Conservation (phyloP, 352 stramenopile genomes). For the Blastocystis sp. region DNA sequence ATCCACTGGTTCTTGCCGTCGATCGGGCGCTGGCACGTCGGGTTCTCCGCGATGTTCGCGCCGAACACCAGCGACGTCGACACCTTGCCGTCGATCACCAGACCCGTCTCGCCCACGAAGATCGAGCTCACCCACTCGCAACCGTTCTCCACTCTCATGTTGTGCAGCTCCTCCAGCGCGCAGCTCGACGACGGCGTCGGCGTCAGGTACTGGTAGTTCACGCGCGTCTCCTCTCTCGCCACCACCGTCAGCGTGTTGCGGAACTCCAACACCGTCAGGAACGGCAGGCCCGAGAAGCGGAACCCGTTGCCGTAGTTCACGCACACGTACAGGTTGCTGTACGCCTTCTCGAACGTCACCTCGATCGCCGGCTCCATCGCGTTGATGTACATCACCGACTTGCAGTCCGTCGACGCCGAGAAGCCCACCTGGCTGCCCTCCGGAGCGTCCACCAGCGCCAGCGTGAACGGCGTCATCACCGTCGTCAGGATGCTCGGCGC, state of each 20-base stretch:
- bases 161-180: background rate
- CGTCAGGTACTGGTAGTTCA: conserved; percentile 71
- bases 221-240: conserved; percentile 38
- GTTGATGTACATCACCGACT: conserved; percentile 40
- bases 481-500: conserved; percentile 50
- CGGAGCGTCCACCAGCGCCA: conserved; percentile 35
- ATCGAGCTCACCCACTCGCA: conserved; percentile 66
- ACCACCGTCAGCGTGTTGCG: conserved; percentile 57
- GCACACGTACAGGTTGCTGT: conserved; percentile 60
- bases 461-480: conserved; percentile 21
- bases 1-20: conserved; percentile 69
- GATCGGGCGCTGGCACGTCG: conserved; percentile 51
- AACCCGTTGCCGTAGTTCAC: conserved; percentile 58
- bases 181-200: background rate
- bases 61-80: conserved; percentile 64
- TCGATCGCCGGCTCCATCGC: background rate
- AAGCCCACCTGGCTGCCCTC: conserved; percentile 14
- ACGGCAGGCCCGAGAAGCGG: conserved; percentile 22
- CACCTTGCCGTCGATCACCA: conserved; percentile 58
- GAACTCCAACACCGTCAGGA: conserved; percentile 66
- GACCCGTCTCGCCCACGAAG: conserved; percentile 37
- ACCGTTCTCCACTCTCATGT: conserved; percentile 8
- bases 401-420: conserved; percentile 12
- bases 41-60: conserved; percentile 51
- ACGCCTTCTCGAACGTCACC: conserved; percentile 34